Percentiles rank a stretch among this genome's conserved stretches.
These are phyloP conservation scores for Trypanosoma melophagium DNA, from an alignment of 208 protist genomes.

Conservation along the genomic window DNA sequence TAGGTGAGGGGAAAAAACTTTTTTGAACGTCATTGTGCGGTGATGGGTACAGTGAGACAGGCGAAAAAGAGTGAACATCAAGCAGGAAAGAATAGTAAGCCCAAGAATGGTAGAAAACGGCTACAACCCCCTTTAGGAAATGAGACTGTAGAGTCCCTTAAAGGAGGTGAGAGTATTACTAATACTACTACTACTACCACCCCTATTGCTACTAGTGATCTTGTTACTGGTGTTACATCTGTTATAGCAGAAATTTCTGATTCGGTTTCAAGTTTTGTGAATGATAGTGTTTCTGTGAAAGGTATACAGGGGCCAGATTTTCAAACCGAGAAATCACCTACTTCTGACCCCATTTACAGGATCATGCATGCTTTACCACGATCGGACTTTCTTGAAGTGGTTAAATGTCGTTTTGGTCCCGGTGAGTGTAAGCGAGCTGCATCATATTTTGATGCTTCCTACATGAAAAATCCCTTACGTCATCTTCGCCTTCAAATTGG, in stretches of 20 bases:
- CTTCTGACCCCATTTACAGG: constrained; percentile 74
- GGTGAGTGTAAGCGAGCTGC: constrained; percentile 73
- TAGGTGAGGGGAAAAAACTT: constrained; percentile 2
- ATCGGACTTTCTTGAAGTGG: constrained; percentile 82
- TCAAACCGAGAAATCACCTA: not conserved
- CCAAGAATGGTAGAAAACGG: no score
- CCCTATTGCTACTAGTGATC: not conserved
- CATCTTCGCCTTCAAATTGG: constrained; percentile 79
- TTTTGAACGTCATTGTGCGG: not conserved
- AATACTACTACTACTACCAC: not conserved
- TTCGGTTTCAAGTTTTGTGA: not conserved
- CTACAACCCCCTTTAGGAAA: not conserved
- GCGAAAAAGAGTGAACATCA: no score
- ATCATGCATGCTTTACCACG: constrained; percentile 81
- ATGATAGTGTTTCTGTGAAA: not conserved
- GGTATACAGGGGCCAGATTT: not conserved
- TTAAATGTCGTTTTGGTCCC: constrained; percentile 65
- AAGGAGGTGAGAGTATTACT: not conserved
- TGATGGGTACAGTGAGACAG: no score
- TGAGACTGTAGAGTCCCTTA: not conserved
- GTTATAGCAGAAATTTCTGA: not conserved
- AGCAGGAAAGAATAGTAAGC: no score
- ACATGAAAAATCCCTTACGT: constrained; percentile 76
- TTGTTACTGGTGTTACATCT: not conserved
- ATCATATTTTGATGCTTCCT: constrained; percentile 72